These are phyloP conservation scores for Beauveria bassiana DNA, from an alignment of 2,329 filamentous ascomycete species.

Conservation along the genomic window DNA sequence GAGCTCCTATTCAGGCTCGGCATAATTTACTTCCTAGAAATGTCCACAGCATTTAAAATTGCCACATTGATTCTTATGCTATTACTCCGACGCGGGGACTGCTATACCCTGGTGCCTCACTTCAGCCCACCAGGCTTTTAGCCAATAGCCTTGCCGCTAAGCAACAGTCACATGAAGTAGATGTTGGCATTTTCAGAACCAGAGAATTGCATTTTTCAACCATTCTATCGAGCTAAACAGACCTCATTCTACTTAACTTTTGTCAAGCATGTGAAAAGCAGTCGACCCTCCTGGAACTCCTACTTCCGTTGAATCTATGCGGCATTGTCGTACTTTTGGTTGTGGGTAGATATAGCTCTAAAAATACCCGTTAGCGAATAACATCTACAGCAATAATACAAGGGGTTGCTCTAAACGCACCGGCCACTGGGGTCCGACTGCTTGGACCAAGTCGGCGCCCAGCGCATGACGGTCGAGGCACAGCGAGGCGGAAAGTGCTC, in stretches of 20 bases:
- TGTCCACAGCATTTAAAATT: not conserved
- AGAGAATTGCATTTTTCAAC: not conserved
- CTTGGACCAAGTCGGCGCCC: constrained; percentile 96
- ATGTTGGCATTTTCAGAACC: not conserved
- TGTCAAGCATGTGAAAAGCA: not conserved
- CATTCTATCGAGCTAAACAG: not conserved
- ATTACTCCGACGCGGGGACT: not conserved
- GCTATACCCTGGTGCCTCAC: not conserved
- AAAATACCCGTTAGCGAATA: constrained; percentile 10
- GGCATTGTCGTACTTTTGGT: constrained; percentile 60
- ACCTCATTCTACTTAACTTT: not conserved
- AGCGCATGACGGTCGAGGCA: constrained; percentile 88
- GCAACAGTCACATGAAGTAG: not conserved
- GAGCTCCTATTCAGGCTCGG: not conserved
- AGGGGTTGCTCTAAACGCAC: constrained; percentile 34
- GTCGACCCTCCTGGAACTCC: constrained; percentile 1
- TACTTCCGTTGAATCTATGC: constrained; percentile 22
- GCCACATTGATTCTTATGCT: not conserved
- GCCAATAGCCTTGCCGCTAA: not conserved
- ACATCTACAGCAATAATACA: not conserved
- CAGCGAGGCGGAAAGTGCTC: constrained; percentile 94
- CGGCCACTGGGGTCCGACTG: constrained; percentile 92
- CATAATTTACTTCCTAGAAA: not conserved
- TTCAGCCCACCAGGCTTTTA: not conserved
- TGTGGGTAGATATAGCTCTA: constrained; percentile 70